Base-by-base conservation (phyloP, 2,329 filamentous ascomycete species). In the Orbilia blumenaviensis region DNA sequence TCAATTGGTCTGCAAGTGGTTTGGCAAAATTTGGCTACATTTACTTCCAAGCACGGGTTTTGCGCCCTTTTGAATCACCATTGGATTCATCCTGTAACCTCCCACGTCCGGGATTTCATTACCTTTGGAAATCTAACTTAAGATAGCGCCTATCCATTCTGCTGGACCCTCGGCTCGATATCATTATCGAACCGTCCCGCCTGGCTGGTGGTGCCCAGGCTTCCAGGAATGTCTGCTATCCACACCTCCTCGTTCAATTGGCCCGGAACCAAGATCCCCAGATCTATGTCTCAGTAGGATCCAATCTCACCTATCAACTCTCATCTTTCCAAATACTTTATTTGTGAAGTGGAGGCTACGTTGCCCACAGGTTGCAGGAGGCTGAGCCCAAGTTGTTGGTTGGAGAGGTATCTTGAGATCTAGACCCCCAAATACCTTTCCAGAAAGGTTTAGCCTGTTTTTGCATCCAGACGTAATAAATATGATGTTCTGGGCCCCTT, bases 171-270 rank as follows among this genome's bases (percentile, higher is more conserved):
- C 34, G 46, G 32, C 14, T 21, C 42, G 41, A 52, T 62, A 50
- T 16, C 46, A 67, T 58, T 75, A 63, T 68, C 71, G 56, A 63
- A 62, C 56, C 63, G 56, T 58, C 71, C 56, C 63, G 62, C 36
- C 56, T 41, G 23, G 23, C 52, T 56, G 52, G 48, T 54, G 50
- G 44, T 44, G n/a, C 27, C 27, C 21, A 61, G 21, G 48, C 44
- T 54, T 29, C 52, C 25, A 42, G 41, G 54, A 4, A 29, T 41
- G 34, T 44, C 23, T 14, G 36, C n/a, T 61, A 16, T 61, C 54
- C 66, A 58, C 42, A 27, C 21, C 25, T 36, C 23, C 16, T 41
- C 48, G 10, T 63, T 56, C 58, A 18, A 67, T 74, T 74, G 62
- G 69, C 14, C 34, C 36, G 60, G 61, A 34, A 29, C 25, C 34